Conservation (phyloP, 1,284 basidiomycete genomes). For the Trichosporon sp. region DNA sequence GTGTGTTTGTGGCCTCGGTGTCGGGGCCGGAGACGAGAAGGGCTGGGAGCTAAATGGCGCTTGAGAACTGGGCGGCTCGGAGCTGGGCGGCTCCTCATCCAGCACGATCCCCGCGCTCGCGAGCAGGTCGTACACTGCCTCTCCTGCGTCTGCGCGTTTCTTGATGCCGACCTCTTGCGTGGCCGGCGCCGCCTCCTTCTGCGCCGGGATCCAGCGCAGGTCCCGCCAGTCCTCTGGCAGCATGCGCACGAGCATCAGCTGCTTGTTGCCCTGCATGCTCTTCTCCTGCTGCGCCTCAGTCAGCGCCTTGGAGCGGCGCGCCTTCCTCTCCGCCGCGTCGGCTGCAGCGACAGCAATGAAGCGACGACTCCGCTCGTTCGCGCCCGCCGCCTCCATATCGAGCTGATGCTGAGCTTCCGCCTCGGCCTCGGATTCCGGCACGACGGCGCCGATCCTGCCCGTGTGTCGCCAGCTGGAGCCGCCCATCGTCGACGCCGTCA, state of each 20-base stretch:
- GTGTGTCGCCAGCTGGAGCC: neutral
- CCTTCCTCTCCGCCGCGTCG: conserved; percentile 14
- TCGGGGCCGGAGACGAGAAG: neutral
- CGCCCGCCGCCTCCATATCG: neutral
- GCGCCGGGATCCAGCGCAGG: conserved; percentile 16
- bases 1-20: neutral
- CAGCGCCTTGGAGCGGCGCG: neutral
- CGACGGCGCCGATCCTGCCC: neutral
- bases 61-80: neutral
- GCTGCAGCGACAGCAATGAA: conserved; percentile 10
- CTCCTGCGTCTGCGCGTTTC: conserved; percentile 6
- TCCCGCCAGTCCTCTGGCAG: conserved; percentile 40
- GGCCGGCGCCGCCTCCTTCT: neutral
- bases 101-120: conserved; percentile 6
- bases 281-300: neutral
- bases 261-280: conserved; percentile 28
- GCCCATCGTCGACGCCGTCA: neutral
- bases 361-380: neutral
- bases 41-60: neutral
- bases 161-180: conserved; percentile 6
- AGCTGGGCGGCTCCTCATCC: neutral
- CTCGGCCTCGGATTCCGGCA: neutral
- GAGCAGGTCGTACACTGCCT: conserved; percentile 19
- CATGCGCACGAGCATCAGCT: conserved; percentile 46
- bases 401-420: neutral